Base-by-base conservation (phyloP, 176 grass and related monocot genomes). In the Cenchrus purpureus region DNA sequence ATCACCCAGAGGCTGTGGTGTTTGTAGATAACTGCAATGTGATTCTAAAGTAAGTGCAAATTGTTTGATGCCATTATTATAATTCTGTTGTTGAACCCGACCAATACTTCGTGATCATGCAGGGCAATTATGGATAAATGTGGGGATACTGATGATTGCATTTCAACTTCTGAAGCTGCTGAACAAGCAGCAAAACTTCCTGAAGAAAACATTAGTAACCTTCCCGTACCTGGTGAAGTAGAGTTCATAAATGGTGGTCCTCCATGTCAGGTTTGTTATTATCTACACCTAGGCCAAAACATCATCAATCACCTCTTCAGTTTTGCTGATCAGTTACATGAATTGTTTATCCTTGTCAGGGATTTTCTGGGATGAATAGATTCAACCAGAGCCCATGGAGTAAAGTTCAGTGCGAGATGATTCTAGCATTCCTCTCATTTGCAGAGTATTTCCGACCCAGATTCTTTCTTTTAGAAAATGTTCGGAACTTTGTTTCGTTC, bases 61-160 rank as follows among this genome's bases (percentile, higher is more conserved):
- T 70, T 79, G 16, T 68, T 81, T 81, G 54, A 28, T 56, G 51
- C 69, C 12, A 17, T 20, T 20, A 45, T 56, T 73, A 25, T 67
- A 8, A 74, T 75, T 17, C 29, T 65, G 17, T 43, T 65, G 16
- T 3, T 83, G 50, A 49, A 68, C 25, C 53, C 1, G 77, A 81
- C 66, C 48, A 25, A 10, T 79, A 86, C 29, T 60, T 71, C 44
- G 10, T 67, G 40, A 28, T 60, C 12, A 58, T 90, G 62, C 79
- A 99, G 97, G 90, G 97, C 97, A 71, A 94, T 99, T 81, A 97
- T 99, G 97, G 94, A 94, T 83, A 99, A 99, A 78, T 96, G 92
- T 84, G 91, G 97, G 48, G 90, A 99, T 88, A 42, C 82, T 71
- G 97, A 95, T 89, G 97, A 99, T 55, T 99, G 97, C 45, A 82